Base-by-base conservation (phyloP, 1,284 basidiomycete genomes). In the Ganoderma meredithae region DNA sequence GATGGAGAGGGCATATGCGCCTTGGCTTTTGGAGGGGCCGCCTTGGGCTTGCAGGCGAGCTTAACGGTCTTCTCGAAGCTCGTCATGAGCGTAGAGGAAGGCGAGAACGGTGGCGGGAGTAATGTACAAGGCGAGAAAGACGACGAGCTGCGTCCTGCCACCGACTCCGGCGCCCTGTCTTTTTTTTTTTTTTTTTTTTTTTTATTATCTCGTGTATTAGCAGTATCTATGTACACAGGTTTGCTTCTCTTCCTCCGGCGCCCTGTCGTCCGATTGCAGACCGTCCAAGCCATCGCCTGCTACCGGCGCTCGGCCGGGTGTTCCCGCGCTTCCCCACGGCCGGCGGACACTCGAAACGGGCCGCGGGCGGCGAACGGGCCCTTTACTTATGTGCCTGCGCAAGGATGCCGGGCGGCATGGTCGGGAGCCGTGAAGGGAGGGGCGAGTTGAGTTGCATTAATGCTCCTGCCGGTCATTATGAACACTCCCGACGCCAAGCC, bases 41-140 rank as follows among this genome's bases (percentile, higher is more conserved):
- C 90, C 83, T 98, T 98, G 58, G 96, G 94, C 85, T 98, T 97
- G 83, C 94, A 96, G 31, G 95, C 95, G 77, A 95, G 84, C 84
- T 96, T 97, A 75, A 97, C 91, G 76, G 93, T 88, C 83, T 95
- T 95, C 82, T 95, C 93, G 80, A 86, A 92, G 81, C 89, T 91
- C 74, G 90, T 90, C 91, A 93, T 92, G 62, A 36, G 71, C 59
- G 65, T 39, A 47, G 69, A 17, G 49, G 60, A 41, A 33, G 66
- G 39, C 52, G 67, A 63, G 69, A 64, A 60, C 25, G 64, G 44
- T 47, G 62, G 41, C 62, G 65, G 55, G 60, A 44, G 60, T 67
- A 68, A 69, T 70, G 69, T 69, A 71, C 67, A 69, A 62, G 63
- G 59, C 64, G 69, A 43, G 56, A 59, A 60, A 41, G 60, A 63